These are phyloP conservation scores for Aspergillus funiculosus DNA, from an alignment of 495 filamentous ascomycete species.

Conservation along the genomic window DNA sequence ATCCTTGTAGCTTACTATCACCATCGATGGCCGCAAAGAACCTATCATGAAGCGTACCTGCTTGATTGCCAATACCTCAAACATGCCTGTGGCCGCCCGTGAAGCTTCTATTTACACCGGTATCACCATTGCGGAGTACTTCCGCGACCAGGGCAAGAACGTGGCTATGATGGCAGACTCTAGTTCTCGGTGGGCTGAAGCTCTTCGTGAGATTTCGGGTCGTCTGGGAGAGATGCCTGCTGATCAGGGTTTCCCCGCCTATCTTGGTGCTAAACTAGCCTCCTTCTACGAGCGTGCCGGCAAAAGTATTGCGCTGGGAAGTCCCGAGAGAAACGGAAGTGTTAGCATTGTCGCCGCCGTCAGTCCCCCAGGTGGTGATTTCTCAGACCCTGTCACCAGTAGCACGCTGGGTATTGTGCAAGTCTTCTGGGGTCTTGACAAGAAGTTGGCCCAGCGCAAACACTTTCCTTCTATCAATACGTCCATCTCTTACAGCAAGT, in stretches of 20 bases:
- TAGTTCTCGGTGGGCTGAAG: slow-evolving; percentile 97
- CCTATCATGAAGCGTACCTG: slow-evolving; percentile 99
- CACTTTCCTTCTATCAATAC: slow-evolving; percentile 99
- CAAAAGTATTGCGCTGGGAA: slow-evolving; percentile 76
- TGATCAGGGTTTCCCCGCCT: slow-evolving; percentile 98
- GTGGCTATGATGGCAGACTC: slow-evolving; percentile 99
- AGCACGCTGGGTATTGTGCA: slow-evolving; percentile 96
- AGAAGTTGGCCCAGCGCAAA: slow-evolving; percentile 97
- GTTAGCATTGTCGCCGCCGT: slow-evolving; percentile 98
- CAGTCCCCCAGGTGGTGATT: slow-evolving; percentile 96
- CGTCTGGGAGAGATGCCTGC: slow-evolving; percentile 99
- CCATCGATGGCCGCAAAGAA: slow-evolving; percentile 85
- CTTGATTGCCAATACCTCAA: slow-evolving; percentile 97
- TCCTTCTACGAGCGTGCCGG: slow-evolving; percentile 99
- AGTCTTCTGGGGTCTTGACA: slow-evolving; percentile 99
- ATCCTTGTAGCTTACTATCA: slow-evolving; percentile 66
- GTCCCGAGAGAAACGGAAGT: slow-evolving; percentile 79
- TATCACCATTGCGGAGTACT: slow-evolving; percentile 97
- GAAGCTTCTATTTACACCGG: slow-evolving; percentile 99
- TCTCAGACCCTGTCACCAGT: slow-evolving; percentile 95
- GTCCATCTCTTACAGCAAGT: slow-evolving; percentile 93
- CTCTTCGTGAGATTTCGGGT: slow-evolving; percentile 96
- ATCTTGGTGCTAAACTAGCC: slow-evolving; percentile 91
- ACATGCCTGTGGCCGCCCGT: slow-evolving; percentile 98
- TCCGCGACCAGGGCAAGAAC: slow-evolving; percentile 95